Evolutionary conservation across 345 rosid genomes (phyloP), one percentile per base, ranked within the genome.

Genomic region (Gossypium herbaceum): DNA sequence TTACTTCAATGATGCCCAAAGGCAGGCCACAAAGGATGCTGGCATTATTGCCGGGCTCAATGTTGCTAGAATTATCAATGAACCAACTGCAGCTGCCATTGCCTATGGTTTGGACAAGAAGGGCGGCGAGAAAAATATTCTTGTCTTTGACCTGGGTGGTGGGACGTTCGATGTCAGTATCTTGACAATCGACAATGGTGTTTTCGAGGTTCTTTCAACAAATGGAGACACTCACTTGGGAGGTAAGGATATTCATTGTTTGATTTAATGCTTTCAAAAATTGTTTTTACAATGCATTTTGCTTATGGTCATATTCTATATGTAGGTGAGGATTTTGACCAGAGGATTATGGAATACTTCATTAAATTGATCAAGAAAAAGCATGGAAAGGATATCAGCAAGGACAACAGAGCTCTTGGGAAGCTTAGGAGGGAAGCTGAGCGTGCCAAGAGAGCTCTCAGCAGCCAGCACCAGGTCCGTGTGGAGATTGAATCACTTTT

Each of bases 401-500:
- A 89, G 89, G 98, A 94, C 85, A 84, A 89, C 79, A 88, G 93
- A 78, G 98, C 98, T 79, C 82, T 94, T 63, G 98, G 98, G 70
- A 94, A 94, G 79, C 94, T 94, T 61, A 76, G 98, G 81, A 91
- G 98, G 87, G 98, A 94, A 81, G 75, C 82, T 77, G 98, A 94
- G 79, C 91, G 98, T 66, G 98, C 98, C 98, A 94, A 94, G 97
- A 90, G 98, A 86, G 98, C 98, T 76, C 92, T 94, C 57, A 94
- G 98, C 58, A 92, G 98, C 88, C 98, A 94, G 94, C 98, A 94
- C 81, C 98, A 94, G 79, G 93, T 94, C 83, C 93, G 98, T 10
- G 98, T 94, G 72, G 98, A 94, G 80, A 94, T 94, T 75, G 98
- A 94, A 72, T 94, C 98, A 0, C 98, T 94, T 68, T 86, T 88